Percentiles rank a stretch among this genome's conserved stretches.
Evolutionary conservation across 2,329 filamentous ascomycete genomes (phyloP).

Genomic region (Claviceps monticola): DNA sequence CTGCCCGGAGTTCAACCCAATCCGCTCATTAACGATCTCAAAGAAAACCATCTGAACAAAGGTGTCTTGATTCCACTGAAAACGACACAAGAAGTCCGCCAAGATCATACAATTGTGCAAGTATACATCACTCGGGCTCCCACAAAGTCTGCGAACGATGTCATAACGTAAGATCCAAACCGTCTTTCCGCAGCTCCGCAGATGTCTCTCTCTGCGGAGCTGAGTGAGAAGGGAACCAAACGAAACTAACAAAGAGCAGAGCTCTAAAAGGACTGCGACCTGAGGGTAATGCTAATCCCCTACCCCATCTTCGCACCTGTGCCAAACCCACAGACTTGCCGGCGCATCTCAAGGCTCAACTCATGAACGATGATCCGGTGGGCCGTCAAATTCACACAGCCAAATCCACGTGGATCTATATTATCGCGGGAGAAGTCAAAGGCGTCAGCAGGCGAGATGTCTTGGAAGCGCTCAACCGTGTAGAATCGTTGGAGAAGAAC

Average conservation of each 20-base stretch:
- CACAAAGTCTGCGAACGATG: constrained; percentile 54
- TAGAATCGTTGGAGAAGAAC: constrained; percentile 37
- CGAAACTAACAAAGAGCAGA: constrained; percentile 21
- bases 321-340: constrained; percentile 59
- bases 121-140: constrained; percentile 62
- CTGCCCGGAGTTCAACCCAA: constrained; percentile 17
- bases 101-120: constrained; percentile 43
- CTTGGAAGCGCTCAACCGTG: constrained; percentile 27
- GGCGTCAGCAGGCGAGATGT: constrained; percentile 42
- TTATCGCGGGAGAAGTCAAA: constrained; percentile 38
- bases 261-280: constrained; percentile 42
- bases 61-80: constrained; percentile 48
- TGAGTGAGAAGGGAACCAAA: neutral
- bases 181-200: too few species aligned
- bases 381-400: constrained; percentile 44
- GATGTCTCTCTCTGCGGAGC: neutral
- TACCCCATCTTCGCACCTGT: constrained; percentile 62
- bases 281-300: constrained; percentile 48
- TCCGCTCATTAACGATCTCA: constrained; percentile 23
- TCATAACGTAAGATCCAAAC: constrained; percentile 47
- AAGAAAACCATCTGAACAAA: constrained; percentile 21
- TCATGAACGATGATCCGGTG: constrained; percentile 42
- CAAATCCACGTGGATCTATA: constrained; percentile 47
- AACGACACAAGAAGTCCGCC: constrained; percentile 48
- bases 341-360: constrained; percentile 45